Evolutionary conservation across 768 basidiomycete species (phyloP), one percentile per base, ranked within the genome.

Genomic region (Lenzites betulinus): DNA sequence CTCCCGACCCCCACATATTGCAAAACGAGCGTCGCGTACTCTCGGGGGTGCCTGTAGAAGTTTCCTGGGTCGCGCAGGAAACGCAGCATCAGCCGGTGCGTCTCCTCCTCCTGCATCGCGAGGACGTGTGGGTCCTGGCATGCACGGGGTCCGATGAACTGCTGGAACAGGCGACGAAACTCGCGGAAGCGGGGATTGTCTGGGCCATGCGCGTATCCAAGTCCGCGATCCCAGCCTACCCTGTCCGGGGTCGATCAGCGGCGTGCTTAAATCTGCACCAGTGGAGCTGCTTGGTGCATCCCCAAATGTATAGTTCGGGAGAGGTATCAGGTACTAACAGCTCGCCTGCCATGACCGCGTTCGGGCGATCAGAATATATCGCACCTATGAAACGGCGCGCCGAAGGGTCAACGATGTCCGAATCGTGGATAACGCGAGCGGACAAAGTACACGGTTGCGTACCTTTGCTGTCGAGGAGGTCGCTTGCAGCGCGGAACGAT

Each of bases 121-220:
- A 69, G 58, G 22, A 68, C 49, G 16, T 33, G 43, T 3, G 60
- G 28, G 13, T 66, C 54, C 38, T 68, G 58, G 41, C 63, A 71
- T 12, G 70, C 66, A 16, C 70, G 69, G 0, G 74, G 71, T 1
- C 74, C 75, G 36, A 77, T 74, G 54, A 69, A 70, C 5, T 69
- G 56, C 20, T 74, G 69, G 62, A 75, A 74, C 11, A 77, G 58
- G 16, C 71, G 65, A 22, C 76, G 66, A 54, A 77, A 69, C 51
- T 75, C 74, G 33, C 70, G 69, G 65, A 77, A 77, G 9, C 75
- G 74, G 4, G 66, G 59, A 48, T 68, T 68, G 28, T 71, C 64
- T 33, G 74, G 70, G 1, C 71, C 72, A 18, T 67, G 69, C 2
- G 72, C 67, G 50, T 77, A 77, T 9, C 76, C 75, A 2, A 77